Evolutionary conservation across 106 monocot species (phyloP).

Genomic region (Xerophyta viscosa): DNA sequence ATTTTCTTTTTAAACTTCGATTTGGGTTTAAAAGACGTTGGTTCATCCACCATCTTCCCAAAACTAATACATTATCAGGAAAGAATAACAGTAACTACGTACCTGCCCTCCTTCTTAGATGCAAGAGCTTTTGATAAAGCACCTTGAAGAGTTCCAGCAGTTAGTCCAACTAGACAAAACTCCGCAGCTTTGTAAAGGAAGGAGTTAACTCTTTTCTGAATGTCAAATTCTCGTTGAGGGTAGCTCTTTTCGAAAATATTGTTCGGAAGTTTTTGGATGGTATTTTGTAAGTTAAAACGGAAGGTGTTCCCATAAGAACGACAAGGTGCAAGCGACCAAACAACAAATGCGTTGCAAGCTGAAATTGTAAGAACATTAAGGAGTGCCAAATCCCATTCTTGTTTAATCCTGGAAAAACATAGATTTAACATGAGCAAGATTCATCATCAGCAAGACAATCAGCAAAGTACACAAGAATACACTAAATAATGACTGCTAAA

Average conservation of each 20-base stretch:
- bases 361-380: constrained; percentile 71
- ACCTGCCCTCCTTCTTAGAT: constrained; percentile 58
- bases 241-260: constrained; percentile 94
- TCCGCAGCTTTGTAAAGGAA: constrained; percentile 87
- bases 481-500: too few relatives aligned
- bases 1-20: too few relatives aligned
- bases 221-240: constrained; percentile 82
- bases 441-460: too few relatives aligned
- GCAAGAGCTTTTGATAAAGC: constrained; percentile 49
- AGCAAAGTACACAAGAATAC: too few relatives aligned
- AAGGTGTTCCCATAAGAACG: constrained; percentile 95
- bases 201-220: constrained; percentile 74
- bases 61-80: neutral
- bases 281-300: constrained; percentile 78
- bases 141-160: constrained; percentile 74
- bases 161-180: constrained; percentile 61
- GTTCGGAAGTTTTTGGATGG: constrained; percentile 95
- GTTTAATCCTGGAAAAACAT: constrained; percentile 51
- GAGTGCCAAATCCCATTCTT: constrained; percentile 95
- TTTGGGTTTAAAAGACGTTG: too few relatives aligned
- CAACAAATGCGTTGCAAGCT: constrained; percentile 81
- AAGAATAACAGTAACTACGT: neutral
- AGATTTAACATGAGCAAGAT: too few relatives aligned
- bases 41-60: too few relatives aligned
- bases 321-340: constrained; percentile 95